Conservation (phyloP, 148 eudicot species). For the Spergularia marina region DNA sequence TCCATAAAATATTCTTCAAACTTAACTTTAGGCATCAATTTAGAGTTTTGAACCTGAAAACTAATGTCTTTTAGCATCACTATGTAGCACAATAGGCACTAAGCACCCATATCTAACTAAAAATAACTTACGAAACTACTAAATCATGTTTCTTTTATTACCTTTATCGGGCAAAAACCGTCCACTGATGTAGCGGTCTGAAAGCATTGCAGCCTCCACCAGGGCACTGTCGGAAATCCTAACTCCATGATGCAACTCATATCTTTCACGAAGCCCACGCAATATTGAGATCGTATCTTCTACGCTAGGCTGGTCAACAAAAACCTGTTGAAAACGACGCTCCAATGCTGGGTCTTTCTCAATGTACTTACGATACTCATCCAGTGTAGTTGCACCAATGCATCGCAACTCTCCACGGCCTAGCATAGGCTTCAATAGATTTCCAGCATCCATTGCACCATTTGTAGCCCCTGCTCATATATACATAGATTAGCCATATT, state of each 20-base stretch:
- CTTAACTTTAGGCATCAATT: background rate
- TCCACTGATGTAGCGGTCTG: constrained; percentile 94
- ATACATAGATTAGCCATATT: background rate
- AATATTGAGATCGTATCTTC: constrained; percentile 93
- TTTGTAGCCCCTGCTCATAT: constrained; percentile 73
- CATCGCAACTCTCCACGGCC: constrained; percentile 98
- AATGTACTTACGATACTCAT: constrained; percentile 95
- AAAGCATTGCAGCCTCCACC: constrained; percentile 92
- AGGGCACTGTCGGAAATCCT: constrained; percentile 94
- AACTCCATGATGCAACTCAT: constrained; percentile 97
- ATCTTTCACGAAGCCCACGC: constrained; percentile 95
- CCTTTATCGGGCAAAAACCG: constrained; percentile 99
- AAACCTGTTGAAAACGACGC: constrained; percentile 97
- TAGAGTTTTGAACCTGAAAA: background rate
- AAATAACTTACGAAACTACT: no score
- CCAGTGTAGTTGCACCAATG: constrained; percentile 96
- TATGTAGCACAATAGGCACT: background rate
- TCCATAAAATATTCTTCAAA: background rate
- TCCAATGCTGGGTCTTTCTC: constrained; percentile 97
- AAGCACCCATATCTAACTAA: no score
- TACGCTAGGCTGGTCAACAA: constrained; percentile 91
- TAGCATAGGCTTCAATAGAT: constrained; percentile 97
- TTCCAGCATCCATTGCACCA: constrained; percentile 99
- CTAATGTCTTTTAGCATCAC: background rate
- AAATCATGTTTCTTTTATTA: constrained; percentile 16